A percentile compares a stretch with the other conserved stretches of the same genome.
phyloP scores from a whole-genome alignment of 208 protist species.

The Crithidia acanthocephali region DNA sequence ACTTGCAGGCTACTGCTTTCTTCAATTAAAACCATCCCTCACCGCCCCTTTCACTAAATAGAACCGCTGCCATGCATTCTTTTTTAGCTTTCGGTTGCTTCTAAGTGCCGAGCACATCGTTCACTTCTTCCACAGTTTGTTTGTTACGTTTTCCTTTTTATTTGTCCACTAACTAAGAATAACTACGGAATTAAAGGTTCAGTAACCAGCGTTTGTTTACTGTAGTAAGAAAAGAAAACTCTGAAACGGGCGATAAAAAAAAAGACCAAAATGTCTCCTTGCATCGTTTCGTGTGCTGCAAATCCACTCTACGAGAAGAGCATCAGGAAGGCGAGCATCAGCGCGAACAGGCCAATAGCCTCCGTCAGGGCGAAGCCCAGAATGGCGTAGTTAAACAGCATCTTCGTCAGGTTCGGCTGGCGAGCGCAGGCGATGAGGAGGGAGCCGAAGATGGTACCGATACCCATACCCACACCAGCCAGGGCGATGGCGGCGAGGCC shows the following conservation, averaged over 20 bases:
- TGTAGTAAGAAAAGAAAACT: conserved; percentile 12
- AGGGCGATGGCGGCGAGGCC: conserved; percentile 91
- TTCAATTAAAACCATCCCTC: too few species aligned
- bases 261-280: neutral
- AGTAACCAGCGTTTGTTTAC: neutral
- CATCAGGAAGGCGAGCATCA: conserved; percentile 95
- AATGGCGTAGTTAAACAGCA: conserved; percentile 95
- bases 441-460: conserved; percentile 90
- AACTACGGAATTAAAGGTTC: conserved; percentile 10
- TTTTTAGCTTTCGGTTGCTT: too few species aligned
- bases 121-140: too few species aligned
- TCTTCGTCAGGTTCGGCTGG: conserved; percentile 92
- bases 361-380: conserved; percentile 93
- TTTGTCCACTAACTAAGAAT: conserved; percentile 18
- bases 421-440: conserved; percentile 88
- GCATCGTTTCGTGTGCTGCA: conserved; percentile 3
- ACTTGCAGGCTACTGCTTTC: too few species aligned
- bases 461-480: conserved; percentile 91
- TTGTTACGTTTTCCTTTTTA: conserved; percentile 2
- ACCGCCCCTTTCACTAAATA: too few species aligned
- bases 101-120: neutral
- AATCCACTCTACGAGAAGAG: conserved; percentile 86
- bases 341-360: conserved; percentile 92
- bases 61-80: too few species aligned
- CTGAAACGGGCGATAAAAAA: conserved; percentile 16